Evolutionary conservation across 257 asterid genomes (phyloP).

Genomic region (Lycium barbarum): DNA sequence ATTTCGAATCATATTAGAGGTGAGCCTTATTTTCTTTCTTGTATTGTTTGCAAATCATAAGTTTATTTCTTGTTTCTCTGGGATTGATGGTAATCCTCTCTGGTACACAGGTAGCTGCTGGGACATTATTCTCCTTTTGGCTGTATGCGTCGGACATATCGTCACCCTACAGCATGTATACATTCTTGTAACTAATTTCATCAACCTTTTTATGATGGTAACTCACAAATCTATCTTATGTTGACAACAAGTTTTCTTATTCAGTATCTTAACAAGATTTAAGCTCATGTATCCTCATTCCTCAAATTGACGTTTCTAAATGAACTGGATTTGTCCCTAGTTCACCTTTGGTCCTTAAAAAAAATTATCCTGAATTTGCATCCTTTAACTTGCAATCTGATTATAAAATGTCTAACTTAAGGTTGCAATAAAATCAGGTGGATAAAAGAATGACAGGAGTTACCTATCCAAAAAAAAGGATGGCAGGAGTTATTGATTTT

Average conservation of each 20-base stretch:
- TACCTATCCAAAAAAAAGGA: neutral
- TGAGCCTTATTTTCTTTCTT: constrained; percentile 39
- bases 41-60: constrained; percentile 11
- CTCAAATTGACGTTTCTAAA: neutral
- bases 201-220: constrained; percentile 72
- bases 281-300: neutral
- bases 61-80: constrained; percentile 28
- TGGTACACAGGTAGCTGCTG: constrained; percentile 72
- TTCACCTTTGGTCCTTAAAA: constrained; percentile 8
- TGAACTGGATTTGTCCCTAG: constrained; percentile 3
- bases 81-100: constrained; percentile 38
- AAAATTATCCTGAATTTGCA: neutral
- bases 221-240: constrained; percentile 57
- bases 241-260: constrained; percentile 27
- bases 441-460: constrained; percentile 4
- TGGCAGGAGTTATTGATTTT: neutral
- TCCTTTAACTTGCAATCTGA: neutral
- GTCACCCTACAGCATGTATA: constrained; percentile 61
- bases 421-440: neutral
- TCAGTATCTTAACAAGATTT: constrained; percentile 11
- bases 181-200: constrained; percentile 71
- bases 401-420: neutral
- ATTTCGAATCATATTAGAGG: constrained; percentile 73
- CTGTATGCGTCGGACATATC: constrained; percentile 61
- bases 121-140: constrained; percentile 82